phyloP scores from a whole-genome alignment of 345 rosid species.

The Lepidium didymum region DNA sequence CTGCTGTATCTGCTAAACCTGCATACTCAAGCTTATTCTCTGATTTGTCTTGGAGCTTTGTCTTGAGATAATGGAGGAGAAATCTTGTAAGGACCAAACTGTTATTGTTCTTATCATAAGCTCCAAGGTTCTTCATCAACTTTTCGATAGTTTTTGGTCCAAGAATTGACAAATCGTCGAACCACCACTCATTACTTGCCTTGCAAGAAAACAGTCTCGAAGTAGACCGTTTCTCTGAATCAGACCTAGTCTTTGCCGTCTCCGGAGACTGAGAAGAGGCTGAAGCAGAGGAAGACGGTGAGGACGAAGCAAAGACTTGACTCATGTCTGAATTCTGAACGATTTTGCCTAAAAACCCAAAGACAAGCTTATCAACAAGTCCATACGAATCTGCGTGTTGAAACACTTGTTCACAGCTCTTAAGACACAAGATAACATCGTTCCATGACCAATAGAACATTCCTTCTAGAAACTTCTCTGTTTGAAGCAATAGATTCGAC shows the following conservation, averaged over 20 bases:
- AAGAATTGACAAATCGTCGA: conserved; percentile 45
- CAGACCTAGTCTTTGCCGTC: conserved; percentile 20
- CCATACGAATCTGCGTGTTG: conserved; percentile 49
- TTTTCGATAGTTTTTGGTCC: conserved; percentile 45
- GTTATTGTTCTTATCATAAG: conserved; percentile 37
- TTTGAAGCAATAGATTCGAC: conserved; percentile 49
- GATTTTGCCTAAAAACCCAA: conserved; percentile 47
- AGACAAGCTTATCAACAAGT: conserved; percentile 44
- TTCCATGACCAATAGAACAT: conserved; percentile 60
- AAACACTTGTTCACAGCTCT: conserved; percentile 51
- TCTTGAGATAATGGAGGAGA: conserved; percentile 64
- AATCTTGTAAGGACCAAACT: conserved; percentile 61
- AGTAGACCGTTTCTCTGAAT: conserved; percentile 36
- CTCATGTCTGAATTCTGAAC: conserved; percentile 47
- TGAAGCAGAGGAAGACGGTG: conserved; percentile 43
- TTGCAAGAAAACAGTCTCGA: conserved; percentile 28
- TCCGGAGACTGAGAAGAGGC: conserved; percentile 38
- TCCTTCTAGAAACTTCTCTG: conserved; percentile 50
- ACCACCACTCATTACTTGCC: conserved; percentile 67
- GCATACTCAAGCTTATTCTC: conserved; percentile 27
- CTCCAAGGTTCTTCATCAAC: conserved; percentile 43
- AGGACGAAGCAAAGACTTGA: conserved; percentile 29
- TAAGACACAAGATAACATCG: conserved; percentile 46
- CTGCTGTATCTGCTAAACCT: conserved; percentile 51
- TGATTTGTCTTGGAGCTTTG: conserved; percentile 24